A percentile compares a stretch with the other conserved stretches of the same genome.
Conservation (phyloP, 2,329 filamentous ascomycete genomes). For the Penicillium sp. region DNA sequence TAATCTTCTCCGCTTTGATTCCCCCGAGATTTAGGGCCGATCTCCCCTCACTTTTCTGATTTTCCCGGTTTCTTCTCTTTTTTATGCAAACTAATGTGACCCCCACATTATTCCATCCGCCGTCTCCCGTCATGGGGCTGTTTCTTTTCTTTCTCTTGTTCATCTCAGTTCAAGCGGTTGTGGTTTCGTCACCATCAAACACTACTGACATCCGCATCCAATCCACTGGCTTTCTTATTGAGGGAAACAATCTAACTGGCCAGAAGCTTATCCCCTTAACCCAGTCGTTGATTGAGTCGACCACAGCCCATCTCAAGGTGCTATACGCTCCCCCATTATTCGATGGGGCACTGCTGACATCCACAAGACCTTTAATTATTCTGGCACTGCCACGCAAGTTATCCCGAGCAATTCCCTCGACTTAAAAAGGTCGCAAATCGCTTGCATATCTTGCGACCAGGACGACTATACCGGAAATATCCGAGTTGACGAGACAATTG, state of each 20-base stretch:
- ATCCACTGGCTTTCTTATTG: conserved; percentile 24
- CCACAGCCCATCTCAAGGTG: conserved; percentile 24
- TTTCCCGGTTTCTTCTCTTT: conserved; percentile 19
- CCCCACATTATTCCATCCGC: conserved; percentile 12
- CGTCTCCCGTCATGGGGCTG: conserved; percentile 14
- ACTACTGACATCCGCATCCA: conserved; percentile 18
- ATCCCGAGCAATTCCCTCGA: conserved; percentile 29
- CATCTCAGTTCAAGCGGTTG: conserved; percentile 17
- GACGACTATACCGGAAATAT: conserved; percentile 41
- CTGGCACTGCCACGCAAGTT: conserved; percentile 30
- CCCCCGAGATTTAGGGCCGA: conserved; percentile 13
- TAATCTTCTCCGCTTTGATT: conserved; percentile 20
- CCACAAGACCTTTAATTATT: conserved; percentile 29
- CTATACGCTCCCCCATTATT: background rate
- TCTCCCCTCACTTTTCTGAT: conserved; percentile 24
- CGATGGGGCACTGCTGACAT: conserved; percentile 4
- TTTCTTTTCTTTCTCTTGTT: conserved; percentile 13
- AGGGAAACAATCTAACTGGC: conserved; percentile 20
- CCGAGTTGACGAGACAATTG: conserved; percentile 35
- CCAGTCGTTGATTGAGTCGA: conserved; percentile 19
- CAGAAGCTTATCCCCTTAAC: conserved; percentile 29
- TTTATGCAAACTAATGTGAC: conserved; percentile 20
- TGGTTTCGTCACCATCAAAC: conserved; percentile 32
- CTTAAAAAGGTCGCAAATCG: conserved; percentile 32
- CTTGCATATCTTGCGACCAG: conserved; percentile 43